Evolutionary conservation across 2,329 filamentous ascomycete genomes (phyloP), one percentile per base, ranked within the genome.

Genomic region (Tolypocladium amazonense): DNA sequence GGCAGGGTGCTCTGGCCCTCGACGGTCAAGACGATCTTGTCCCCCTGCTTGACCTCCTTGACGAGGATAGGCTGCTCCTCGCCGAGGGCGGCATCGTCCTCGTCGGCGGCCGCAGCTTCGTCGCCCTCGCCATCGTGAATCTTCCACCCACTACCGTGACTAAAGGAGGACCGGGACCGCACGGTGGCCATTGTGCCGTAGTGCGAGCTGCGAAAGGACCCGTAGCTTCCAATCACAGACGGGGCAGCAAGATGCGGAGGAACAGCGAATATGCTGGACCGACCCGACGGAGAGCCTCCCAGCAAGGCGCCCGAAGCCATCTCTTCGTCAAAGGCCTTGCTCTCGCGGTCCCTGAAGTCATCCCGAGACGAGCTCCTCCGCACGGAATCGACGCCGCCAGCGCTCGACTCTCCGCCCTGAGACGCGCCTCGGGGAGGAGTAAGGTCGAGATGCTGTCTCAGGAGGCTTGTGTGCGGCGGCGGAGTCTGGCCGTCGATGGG

Each of bases 1-100:
- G 92, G 92, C 20, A 97, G 80, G 1, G 93, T 99, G n/a, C 91
- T 96, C 76, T 95, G 92, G 45, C 93, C 93, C 62, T 96, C 88
- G 2, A 96, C 87, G 2, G 93, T 83, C 66, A 93, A 83, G 59
- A 96, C 85, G 56, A 93, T 83, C 69, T 88, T 91, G 50, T 94
- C 91, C 65, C 94, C 91, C 67, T 94, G 89, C 70, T 95, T 89
- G 15, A 96, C 83, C 72, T 92, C 89, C 75, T 92, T 93, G 58
- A 97, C 87, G n/a, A 96, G 76, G 59, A 97, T 81, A 2, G 90
- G 89, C 65, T 89, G 86, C 38, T 82, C 79, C 66, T 88, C 87
- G 35, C 81, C 81, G 63, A 84, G 82, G 0, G 77, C 72, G 12
- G 68, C 67, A 27, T 69, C 71, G 4, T 73, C 70, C 9, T 64